Conservation (phyloP, 331 rosid species). For the Dryas integrifolia region DNA sequence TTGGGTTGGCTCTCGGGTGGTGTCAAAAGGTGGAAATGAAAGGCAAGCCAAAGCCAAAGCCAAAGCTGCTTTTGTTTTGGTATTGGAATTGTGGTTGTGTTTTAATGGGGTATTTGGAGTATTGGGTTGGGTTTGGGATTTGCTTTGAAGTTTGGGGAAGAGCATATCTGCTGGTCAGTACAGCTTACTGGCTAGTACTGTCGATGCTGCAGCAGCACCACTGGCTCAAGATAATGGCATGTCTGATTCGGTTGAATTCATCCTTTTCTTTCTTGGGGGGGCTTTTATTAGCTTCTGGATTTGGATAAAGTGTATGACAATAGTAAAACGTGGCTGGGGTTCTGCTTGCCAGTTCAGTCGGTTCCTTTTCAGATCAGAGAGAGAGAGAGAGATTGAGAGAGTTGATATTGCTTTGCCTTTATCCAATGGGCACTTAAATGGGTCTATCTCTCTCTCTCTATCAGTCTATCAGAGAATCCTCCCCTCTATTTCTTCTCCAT, state of each 20-base stretch:
- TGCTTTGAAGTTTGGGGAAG: conserved; percentile 39
- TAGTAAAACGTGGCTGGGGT: conserved; percentile 58
- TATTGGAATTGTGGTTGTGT: conserved; percentile 13
- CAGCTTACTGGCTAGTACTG: too few species aligned
- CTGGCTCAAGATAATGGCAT: conserved; percentile 3
- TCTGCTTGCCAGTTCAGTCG: conserved; percentile 26
- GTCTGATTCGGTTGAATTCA: conserved; percentile 3
- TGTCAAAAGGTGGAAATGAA: conserved; percentile 5
- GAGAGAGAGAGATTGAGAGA: not conserved
- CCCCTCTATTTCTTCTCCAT: not conserved
- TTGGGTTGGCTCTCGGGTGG: not conserved
- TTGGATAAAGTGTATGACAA: conserved; percentile 49
- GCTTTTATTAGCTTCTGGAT: conserved; percentile 4
- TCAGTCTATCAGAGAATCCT: too few species aligned
- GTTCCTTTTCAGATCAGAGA: conserved; percentile 28
- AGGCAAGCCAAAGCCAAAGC: not conserved
- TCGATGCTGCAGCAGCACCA: not conserved
- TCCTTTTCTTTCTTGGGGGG: not conserved
- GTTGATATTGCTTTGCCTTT: conserved; percentile 1
- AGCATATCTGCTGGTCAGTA: too few species aligned
- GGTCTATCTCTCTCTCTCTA: not conserved
- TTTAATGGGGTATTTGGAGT: conserved; percentile 2
- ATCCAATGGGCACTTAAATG: not conserved
- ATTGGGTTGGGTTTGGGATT: not conserved
- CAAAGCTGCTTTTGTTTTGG: not conserved